Base-by-base conservation (phyloP, 1,284 basidiomycete genomes). In the Inonotus obliquus region DNA sequence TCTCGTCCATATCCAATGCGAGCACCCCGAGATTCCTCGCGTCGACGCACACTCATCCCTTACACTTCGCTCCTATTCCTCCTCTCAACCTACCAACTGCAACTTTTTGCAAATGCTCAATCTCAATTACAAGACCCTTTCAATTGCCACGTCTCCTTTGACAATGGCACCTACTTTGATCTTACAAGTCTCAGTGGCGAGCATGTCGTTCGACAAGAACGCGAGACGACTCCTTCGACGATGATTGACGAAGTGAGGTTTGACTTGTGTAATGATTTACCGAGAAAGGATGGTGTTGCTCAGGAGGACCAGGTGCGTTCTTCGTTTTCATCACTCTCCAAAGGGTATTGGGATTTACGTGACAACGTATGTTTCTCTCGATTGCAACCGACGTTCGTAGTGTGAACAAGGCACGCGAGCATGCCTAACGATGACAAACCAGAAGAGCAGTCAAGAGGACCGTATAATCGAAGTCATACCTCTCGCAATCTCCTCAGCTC, bases 401-500 rank as follows among this genome's bases (percentile, higher is more conserved):
- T 93, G 91, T 76, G 73, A 80, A 38, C 61, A 69, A 39, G 87
- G 83, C 37, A 88, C 87, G 48, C 78, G 85, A 68, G 89, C 83
- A 57, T 93, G 91, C 71, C 75, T 91, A 38, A 87, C 83, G 2
- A 82, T 79, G 67, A 80, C 79, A 41, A 91, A 90, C 69, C 68
- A 76, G 68, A 91, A 89, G 73, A 67, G 68, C 5, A 77, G 74
- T 38, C 70, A 77, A 54, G 57, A 71, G 7, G 84, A 88, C 65
- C 80, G 87, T 55, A 74, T 92, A 67, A 75, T 84, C 39, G 76
- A 83, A 47, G 87, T 90, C 19, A 81, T 92, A 62, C 84, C 87
- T 21, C 68, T 92, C 32, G 87, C 83, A 19, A 76, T 81, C 63
- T 76, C 79, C 0, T 70, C 77, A 9, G 72, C 71, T 27, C 71